phyloP scores from a whole-genome alignment of 1,139 yeast species.

The Suhomyces taliae region DNA sequence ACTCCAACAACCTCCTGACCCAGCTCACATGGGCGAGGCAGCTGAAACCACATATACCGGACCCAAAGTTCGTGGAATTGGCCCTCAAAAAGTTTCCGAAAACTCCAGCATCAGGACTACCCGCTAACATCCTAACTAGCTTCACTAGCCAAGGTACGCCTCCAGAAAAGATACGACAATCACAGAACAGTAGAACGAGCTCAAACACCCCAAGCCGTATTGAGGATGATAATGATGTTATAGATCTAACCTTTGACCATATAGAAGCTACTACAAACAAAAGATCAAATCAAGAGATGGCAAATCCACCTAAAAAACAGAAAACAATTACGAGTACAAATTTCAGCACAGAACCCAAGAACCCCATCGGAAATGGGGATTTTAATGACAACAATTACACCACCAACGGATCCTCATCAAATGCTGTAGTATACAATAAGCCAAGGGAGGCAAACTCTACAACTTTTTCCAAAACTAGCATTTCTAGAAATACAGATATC shows the following conservation, averaged over 20 bases:
- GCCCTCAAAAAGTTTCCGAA: slow-evolving; percentile 7
- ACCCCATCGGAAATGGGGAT: not conserved
- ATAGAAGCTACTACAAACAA: not conserved
- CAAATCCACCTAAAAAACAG: not conserved
- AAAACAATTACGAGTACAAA: not conserved
- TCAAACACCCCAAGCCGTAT: not conserved
- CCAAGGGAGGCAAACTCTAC: not conserved
- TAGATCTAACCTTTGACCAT: slow-evolving; percentile 9
- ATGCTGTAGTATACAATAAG: too few species aligned
- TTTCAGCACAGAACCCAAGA: not conserved
- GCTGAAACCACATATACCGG: slow-evolving; percentile 10
- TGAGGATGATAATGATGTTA: slow-evolving; percentile 4
- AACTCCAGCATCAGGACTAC: not conserved
- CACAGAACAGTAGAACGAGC: not conserved
- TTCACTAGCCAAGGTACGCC: not conserved
- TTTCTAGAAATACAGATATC: not conserved
- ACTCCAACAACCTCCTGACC: slow-evolving; percentile 11
- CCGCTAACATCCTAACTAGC: not conserved
- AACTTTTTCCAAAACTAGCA: not conserved
- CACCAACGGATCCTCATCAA: not conserved
- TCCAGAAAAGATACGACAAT: not conserved
- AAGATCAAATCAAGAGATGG: not conserved
- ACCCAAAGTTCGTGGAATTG: slow-evolving; percentile 3
- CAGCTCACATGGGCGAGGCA: slow-evolving; percentile 11
- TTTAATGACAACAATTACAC: not conserved